Conservation (phyloP, 306 rosid genomes). For the Senna siamea region DNA sequence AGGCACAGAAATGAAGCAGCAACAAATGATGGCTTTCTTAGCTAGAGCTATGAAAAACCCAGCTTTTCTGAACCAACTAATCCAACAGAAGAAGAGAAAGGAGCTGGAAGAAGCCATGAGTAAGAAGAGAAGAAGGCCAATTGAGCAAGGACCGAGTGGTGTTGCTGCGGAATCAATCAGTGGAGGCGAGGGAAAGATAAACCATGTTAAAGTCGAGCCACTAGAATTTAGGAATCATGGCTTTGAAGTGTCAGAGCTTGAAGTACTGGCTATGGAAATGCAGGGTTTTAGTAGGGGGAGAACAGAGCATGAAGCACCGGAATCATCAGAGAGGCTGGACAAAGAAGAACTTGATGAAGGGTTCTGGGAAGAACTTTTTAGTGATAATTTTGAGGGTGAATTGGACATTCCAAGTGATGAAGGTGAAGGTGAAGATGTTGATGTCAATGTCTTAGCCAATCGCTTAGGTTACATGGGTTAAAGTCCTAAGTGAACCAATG, state of each 20-base stretch:
- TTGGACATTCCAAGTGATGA: conserved; percentile 39
- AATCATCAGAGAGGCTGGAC: conserved; percentile 51
- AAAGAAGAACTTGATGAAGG: conserved; percentile 76
- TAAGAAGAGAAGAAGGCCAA: conserved; percentile 86
- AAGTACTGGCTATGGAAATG: conserved; percentile 86
- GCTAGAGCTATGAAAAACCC: conserved; percentile 91
- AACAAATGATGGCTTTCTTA: conserved; percentile 90
- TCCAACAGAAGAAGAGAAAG: conserved; percentile 64
- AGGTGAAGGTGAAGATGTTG: conserved; percentile 51
- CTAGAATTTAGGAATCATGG: conserved; percentile 48
- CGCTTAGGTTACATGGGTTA: conserved; percentile 66
- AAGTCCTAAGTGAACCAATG: conserved; percentile 48
- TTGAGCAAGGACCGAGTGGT: conserved; percentile 59
- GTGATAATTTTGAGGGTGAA: conserved; percentile 59
- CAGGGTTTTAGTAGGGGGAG: conserved; percentile 70
- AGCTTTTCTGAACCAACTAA: conserved; percentile 68
- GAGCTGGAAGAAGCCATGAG: conserved; percentile 70
- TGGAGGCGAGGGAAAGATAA: no score
- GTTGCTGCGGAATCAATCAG: conserved; percentile 48
- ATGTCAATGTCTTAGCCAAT: conserved; percentile 62
- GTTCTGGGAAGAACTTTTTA: conserved; percentile 62
- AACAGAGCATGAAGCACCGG: conserved; percentile 45
- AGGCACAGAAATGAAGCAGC: conserved; percentile 77
- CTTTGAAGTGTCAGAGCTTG: conserved; percentile 72
- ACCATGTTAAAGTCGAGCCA: conserved; percentile 64